Base-by-base conservation (phyloP, 2,329 filamentous ascomycete species). In the Corinectria fuckeliana region DNA sequence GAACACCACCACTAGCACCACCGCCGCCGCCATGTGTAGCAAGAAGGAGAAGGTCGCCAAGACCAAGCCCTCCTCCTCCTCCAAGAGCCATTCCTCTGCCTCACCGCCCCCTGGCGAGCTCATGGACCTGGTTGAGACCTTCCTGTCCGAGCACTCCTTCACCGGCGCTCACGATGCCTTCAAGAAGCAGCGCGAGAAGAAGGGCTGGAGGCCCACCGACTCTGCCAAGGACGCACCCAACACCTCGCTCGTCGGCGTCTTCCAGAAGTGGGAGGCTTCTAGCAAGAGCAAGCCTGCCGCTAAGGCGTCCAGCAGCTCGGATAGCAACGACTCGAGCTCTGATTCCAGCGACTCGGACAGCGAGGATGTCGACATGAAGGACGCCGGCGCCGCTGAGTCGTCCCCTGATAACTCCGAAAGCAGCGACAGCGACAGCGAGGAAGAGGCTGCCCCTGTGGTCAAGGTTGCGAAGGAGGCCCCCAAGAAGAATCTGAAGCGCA, bases 141-240 rank as follows among this genome's bases (percentile, higher is more conserved):
- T 92, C 74, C 81, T 93, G 49, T 81, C 82, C 39, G 82, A 88
- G 44, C 82, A 90, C 73, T 84, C 86, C n/a, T 90, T 91, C 69
- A 75, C 81, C 47, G 80, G 81, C 58, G 85, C 90, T 44, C 84
- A 84, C 69, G 78, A 81, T 59, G 83, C 85, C 5, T 89, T 92
- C 70, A 80, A 81, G 67, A 85, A 88, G 71, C 87, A 92, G 71
- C 80, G 85, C 52, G 82, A 77, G 71, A 81, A 78, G 75, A 82
- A 82, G 64, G 81, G 80, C 50, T 83, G 80, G 80, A 69, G 71
- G 18, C 63, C 75, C 18, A 64, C 61, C 45, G 41, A 50, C 32
- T n/a, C 32, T 4, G 7, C 50, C 16, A 57, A 60, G 2, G 45
- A 58, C 6, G 21, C 54, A 1, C 25, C 56, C 52, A 72, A 76